Base-by-base conservation (phyloP, 148 eudicot species). In the Rhododendron molle region DNA sequence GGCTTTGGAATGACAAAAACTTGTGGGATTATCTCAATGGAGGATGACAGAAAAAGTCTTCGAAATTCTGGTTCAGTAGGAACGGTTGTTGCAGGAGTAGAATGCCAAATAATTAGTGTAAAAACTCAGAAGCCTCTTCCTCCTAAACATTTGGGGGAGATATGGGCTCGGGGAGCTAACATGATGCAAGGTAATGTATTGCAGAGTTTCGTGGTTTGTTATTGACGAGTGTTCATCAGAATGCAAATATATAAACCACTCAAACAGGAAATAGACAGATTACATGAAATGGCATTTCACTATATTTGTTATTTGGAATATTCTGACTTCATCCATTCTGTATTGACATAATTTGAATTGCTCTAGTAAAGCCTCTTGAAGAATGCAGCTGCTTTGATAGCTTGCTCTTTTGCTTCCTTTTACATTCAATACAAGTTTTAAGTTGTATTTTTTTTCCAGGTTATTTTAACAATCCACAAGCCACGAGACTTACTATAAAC, bases 1-100 rank as follows among this genome's bases (percentile, higher is more conserved):
- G 98, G 98, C 10, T 94, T 90, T 91, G 97, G 98, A 32, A 94
- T 95, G 97, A 94, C 98, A 36, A 97, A 95, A 89, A 93, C 97
- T 15, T 91, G 92, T 78, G 97, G 94, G 81, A 86, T 93, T 34
- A 84, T 93, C 65, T 89, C 94, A 3, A 11, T 91, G 8, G 98
- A 94, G 86, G 84, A 92, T 89, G 83, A 82, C 60, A 76, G 76
- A 58, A 73, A 86, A 10, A 94, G 94, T 0, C 88, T 88, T 69
- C 87, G 95, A 81, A 91, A 93, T 87, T 90, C 98, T 58, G 98
- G 98, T 82, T 90, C 98, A 62, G 58, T 92, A 26, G 98, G 98
- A 87, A 85, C 49, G 76, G 90, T 94, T 78, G 91, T 21, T 77
- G 83, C 94, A 15, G 94, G 96, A 86, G 89, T 92, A 83, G 98